Evolutionary conservation across 441 rosid genomes (phyloP).

Genomic region (Euphorbia schlechtendalii): DNA sequence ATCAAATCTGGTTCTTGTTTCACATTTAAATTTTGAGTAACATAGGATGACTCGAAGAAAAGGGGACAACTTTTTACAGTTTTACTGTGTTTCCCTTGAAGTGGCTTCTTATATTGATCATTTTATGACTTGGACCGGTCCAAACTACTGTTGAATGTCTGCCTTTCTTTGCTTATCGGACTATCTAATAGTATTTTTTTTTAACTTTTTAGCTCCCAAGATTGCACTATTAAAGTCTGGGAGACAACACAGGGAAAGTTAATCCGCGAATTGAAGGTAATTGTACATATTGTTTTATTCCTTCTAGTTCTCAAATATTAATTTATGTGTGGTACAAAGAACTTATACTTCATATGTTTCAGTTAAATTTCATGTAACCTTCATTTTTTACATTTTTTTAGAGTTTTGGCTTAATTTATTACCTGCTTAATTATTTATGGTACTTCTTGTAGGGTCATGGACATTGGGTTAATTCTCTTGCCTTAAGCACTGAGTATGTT

Average conservation of each 20-base stretch:
- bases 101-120: background rate
- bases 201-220: conserved; percentile 66
- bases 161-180: too few relatives aligned
- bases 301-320: background rate
- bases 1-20: too few relatives aligned
- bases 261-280: conserved; percentile 94
- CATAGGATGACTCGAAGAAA: background rate
- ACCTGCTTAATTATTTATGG: conserved; percentile 5
- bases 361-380: too few relatives aligned
- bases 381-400: background rate
- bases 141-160: too few relatives aligned
- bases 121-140: background rate
- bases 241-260: conserved; percentile 96
- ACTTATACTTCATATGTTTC: too few relatives aligned
- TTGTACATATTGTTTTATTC: background rate
- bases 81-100: background rate
- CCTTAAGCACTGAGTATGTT: conserved; percentile 91
- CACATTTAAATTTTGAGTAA: background rate
- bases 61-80: too few relatives aligned
- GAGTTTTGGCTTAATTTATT: conserved; percentile 3
- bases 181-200: too few relatives aligned
- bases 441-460: conserved; percentile 73
- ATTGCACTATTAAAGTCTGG: conserved; percentile 95
- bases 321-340: too few relatives aligned
- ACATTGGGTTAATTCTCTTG: conserved; percentile 98